A percentile compares a stretch with the other conserved stretches of the same genome.
phyloP scores from a whole-genome alignment of 441 rosid genomes.

The Erysimum pusillum region DNA sequence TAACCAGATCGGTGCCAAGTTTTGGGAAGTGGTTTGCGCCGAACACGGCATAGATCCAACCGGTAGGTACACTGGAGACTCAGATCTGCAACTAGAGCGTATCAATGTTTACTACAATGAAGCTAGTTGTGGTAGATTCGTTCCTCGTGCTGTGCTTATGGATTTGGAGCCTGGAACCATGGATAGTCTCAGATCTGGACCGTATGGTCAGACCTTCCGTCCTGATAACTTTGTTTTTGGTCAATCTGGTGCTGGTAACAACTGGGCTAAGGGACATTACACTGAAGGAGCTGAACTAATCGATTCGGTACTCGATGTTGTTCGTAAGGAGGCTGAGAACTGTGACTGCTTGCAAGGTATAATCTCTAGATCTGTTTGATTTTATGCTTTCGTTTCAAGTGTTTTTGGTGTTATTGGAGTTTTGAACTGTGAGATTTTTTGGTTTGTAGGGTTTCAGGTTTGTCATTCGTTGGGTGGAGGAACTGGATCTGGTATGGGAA shows the following conservation, averaged over 20 bases:
- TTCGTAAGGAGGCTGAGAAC: slow-evolving; percentile 53
- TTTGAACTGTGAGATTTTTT: background rate
- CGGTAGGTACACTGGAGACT: slow-evolving; percentile 54
- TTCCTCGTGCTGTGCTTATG: slow-evolving; percentile 70
- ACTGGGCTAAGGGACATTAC: slow-evolving; percentile 77
- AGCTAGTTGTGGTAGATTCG: slow-evolving; percentile 64
- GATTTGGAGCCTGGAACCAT: slow-evolving; percentile 75
- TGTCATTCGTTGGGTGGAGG: slow-evolving; percentile 75
- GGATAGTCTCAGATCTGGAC: slow-evolving; percentile 64
- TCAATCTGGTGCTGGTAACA: slow-evolving; percentile 74
- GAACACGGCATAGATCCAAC: slow-evolving; percentile 66
- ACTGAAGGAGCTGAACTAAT: slow-evolving; percentile 77
- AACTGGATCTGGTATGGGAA: slow-evolving; percentile 73
- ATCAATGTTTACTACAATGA: slow-evolving; percentile 68
- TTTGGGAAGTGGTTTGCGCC: slow-evolving; percentile 70
- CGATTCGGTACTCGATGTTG: slow-evolving; percentile 65
- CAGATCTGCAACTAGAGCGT: slow-evolving; percentile 58
- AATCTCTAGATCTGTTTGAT: background rate
- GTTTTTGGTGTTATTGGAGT: background rate
- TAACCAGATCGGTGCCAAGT: slow-evolving; percentile 68
- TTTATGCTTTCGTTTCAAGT: background rate
- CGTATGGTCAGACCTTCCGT: slow-evolving; percentile 62
- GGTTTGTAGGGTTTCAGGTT: slow-evolving; percentile 61
- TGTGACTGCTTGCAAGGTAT: slow-evolving; percentile 65
- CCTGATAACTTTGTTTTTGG: slow-evolving; percentile 73